Evolutionary conservation across 2,329 filamentous ascomycete species (phyloP).

Genomic region (Cordyceps tenuipes): DNA sequence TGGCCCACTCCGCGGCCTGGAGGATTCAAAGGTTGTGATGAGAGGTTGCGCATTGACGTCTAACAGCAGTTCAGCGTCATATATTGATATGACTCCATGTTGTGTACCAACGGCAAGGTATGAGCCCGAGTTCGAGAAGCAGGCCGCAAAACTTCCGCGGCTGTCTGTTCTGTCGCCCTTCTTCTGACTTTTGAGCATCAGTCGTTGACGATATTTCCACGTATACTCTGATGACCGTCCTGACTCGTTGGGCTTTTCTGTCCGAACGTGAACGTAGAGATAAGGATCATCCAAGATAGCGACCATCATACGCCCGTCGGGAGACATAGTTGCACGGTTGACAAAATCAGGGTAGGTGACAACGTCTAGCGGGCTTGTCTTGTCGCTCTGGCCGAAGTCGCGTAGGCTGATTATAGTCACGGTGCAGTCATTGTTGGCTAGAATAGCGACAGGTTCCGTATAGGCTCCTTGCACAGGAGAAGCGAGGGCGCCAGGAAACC

Average conservation of each 20-base stretch:
- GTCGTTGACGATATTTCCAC: slow-evolving; percentile 44
- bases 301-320: slow-evolving; percentile 70
- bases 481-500: slow-evolving; percentile 40
- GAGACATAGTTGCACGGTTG: slow-evolving; percentile 91
- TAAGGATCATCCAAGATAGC: slow-evolving; percentile 83
- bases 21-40: slow-evolving; percentile 69
- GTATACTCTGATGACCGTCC: slow-evolving; percentile 28
- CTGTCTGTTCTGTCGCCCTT: slow-evolving; percentile 46
- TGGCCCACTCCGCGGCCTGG: slow-evolving; percentile 57
- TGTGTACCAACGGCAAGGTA: slow-evolving; percentile 73
- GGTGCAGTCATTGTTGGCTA: slow-evolving; percentile 88
- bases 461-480: slow-evolving; percentile 32
- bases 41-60: slow-evolving; percentile 48
- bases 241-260: slow-evolving; percentile 26
- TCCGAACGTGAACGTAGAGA: slow-evolving; percentile 70
- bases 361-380: slow-evolving; percentile 54
- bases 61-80: slow-evolving; percentile 47
- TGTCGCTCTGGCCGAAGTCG: slow-evolving; percentile 39
- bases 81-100: slow-evolving; percentile 70
- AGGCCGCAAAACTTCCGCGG: slow-evolving; percentile 67
- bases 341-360: slow-evolving; percentile 75
- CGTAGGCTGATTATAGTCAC: slow-evolving; percentile 75
- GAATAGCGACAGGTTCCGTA: slow-evolving; percentile 51
- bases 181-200: slow-evolving; percentile 51
- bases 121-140: slow-evolving; percentile 63